Percentiles rank a stretch among this genome's conserved stretches.
Conservation (phyloP, 306 rosid genomes). For the Vigna reflexopilosa region DNA sequence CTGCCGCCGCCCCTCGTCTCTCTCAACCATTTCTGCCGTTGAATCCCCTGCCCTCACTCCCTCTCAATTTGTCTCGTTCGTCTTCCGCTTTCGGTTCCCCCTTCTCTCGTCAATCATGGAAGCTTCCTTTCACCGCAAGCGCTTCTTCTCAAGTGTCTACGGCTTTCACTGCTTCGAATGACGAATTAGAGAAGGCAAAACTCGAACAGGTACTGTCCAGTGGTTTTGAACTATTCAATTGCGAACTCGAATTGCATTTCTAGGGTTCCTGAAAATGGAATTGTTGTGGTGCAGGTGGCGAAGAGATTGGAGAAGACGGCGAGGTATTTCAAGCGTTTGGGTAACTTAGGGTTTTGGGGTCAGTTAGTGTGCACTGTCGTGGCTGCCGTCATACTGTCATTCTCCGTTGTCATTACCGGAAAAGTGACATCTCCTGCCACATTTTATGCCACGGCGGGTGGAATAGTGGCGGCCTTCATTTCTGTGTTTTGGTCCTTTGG, state of each 20-base stretch:
- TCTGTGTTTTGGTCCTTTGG: constrained; percentile 99
- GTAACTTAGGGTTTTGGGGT: constrained; percentile 94
- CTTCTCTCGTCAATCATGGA: constrained; percentile 36
- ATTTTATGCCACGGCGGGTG: constrained; percentile 90
- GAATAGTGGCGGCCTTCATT: constrained; percentile 89
- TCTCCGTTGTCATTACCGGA: constrained; percentile 82
- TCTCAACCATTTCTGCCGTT: constrained; percentile 43
- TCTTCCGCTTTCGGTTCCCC: constrained; percentile 45
- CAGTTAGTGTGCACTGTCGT: constrained; percentile 89
- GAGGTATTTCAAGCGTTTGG: constrained; percentile 91
- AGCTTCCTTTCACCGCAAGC: constrained; percentile 45
- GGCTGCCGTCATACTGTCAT: constrained; percentile 92
- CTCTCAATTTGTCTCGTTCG: constrained; percentile 33
- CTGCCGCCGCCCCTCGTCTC: constrained; percentile 36
- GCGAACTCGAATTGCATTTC: constrained; percentile 13
- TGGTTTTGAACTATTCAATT: constrained; percentile 29
- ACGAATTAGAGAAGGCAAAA: constrained; percentile 76
- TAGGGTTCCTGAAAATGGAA: constrained; percentile 30
- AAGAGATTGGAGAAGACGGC: constrained; percentile 89
- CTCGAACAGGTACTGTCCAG: constrained; percentile 70
- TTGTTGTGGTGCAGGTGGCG: constrained; percentile 67
- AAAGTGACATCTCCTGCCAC: constrained; percentile 86
- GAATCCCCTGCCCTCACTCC: constrained; percentile 39
- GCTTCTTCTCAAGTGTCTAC: constrained; percentile 67
- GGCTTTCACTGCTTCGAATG: constrained; percentile 52